Conservation (phyloP, 148 eudicot genomes). For the Camellia japonica region DNA sequence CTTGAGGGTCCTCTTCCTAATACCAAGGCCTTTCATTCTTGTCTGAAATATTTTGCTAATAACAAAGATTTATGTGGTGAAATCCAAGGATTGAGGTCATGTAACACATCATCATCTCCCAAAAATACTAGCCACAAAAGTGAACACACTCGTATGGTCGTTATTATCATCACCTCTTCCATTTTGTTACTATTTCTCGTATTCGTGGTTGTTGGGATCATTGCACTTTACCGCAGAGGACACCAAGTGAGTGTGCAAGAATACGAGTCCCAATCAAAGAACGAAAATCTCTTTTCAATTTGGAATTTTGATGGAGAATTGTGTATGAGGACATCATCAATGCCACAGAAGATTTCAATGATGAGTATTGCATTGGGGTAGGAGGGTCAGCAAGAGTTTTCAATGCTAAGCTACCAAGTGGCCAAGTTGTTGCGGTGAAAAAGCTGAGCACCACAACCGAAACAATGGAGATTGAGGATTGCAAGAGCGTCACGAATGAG, state of each 20-base stretch:
- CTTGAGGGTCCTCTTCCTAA: constrained; percentile 36
- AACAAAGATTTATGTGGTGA: constrained; percentile 25
- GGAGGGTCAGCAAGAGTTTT: constrained; percentile 31
- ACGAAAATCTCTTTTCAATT: background rate
- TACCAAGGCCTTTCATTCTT: constrained; percentile 9
- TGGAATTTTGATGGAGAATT: constrained; percentile 20
- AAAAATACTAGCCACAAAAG: background rate
- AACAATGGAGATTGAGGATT: background rate
- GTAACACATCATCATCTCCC: background rate
- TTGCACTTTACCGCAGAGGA: background rate
- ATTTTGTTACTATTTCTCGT: background rate
- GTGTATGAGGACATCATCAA: constrained; percentile 22
- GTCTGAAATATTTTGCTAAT: constrained; percentile 11
- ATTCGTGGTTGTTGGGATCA: background rate
- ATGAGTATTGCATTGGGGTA: constrained; percentile 12
- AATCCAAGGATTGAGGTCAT: constrained; percentile 18
- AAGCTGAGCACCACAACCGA: constrained; percentile 6
- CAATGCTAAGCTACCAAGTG: constrained; percentile 23
- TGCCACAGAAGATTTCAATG: constrained; percentile 28
- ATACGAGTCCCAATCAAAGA: background rate
- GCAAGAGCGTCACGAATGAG: constrained; percentile 27
- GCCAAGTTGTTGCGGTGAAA: constrained; percentile 29
- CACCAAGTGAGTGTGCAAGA: background rate
- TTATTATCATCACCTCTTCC: too few species aligned
- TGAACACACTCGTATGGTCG: background rate